These are phyloP conservation scores for Glonium stellatum DNA, from an alignment of 495 filamentous ascomycete genomes.

Conservation along the genomic window DNA sequence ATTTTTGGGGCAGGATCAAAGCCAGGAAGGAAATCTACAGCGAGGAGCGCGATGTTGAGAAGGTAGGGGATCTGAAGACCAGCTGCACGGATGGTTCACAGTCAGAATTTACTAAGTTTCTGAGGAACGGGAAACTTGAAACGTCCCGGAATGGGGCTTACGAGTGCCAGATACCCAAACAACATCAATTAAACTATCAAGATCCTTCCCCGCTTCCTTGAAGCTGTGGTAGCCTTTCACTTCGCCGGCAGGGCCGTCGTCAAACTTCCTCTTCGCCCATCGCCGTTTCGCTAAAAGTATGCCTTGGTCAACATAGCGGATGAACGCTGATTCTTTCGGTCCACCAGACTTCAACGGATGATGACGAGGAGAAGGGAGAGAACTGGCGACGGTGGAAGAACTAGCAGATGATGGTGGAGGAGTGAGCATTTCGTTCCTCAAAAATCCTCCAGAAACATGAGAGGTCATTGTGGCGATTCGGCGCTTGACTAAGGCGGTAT, in stretches of 20 bases:
- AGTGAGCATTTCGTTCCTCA: constrained; percentile 12
- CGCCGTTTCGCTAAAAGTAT: constrained; percentile 59
- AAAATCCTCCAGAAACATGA: not conserved
- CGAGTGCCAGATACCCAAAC: constrained; percentile 79
- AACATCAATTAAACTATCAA: constrained; percentile 65
- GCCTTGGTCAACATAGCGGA: constrained; percentile 58
- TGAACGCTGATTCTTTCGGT: constrained; percentile 66
- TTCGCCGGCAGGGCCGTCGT: constrained; percentile 32
- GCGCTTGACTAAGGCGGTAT: not conserved
- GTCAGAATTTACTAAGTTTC: not conserved
- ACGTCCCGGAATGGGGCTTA: constrained; percentile 39
- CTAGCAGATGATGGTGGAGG: constrained; percentile 42
- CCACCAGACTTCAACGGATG: constrained; percentile 63
- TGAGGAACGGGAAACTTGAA: not conserved
- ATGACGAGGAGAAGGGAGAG: constrained; percentile 58
- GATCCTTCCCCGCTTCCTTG: constrained; percentile 58
- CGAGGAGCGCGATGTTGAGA: constrained; percentile 63
- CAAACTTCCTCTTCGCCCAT: constrained; percentile 65
- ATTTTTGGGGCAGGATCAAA: constrained; percentile 60
- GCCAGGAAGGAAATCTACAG: constrained; percentile 55
- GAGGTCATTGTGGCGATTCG: constrained; percentile 1
- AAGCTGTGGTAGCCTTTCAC: constrained; percentile 62
- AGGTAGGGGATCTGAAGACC: constrained; percentile 77
- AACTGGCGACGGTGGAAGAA: constrained; percentile 42
- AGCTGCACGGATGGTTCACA: constrained; percentile 42